A percentile compares a stretch with the other conserved stretches of the same genome.
phyloP scores from a whole-genome alignment of 169 alveolate genomes.

The Theileria parva region DNA sequence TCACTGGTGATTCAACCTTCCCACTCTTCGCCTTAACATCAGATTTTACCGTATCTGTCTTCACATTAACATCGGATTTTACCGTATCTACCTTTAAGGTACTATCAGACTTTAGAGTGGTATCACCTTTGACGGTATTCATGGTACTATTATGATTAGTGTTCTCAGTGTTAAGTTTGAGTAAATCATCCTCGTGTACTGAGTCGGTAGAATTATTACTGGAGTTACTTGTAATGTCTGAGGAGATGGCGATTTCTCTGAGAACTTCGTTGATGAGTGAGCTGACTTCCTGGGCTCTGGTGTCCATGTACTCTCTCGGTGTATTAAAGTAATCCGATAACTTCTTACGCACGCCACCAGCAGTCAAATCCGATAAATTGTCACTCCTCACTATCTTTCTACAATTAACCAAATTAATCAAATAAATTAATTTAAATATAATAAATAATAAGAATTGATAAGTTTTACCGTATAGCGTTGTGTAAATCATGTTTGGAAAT shows the following conservation, averaged over 20 bases:
- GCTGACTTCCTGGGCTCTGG: constrained; percentile 31
- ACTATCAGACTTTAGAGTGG: too few species aligned
- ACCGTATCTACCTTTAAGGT: not conserved
- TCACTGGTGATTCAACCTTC: not conserved
- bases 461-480: not conserved
- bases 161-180: too few species aligned
- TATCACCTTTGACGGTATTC: too few species aligned
- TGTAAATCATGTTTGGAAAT: not conserved
- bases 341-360: constrained; percentile 18
- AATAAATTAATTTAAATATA: too few species aligned
- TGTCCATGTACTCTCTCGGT: constrained; percentile 33
- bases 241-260: constrained; percentile 10
- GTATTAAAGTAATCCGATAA: constrained; percentile 14
- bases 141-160: too few species aligned
- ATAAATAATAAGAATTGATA: too few species aligned
- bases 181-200: too few species aligned
- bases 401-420: not conserved
- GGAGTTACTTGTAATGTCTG: not conserved
- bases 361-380: constrained; percentile 14
- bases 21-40: not conserved
- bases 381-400: constrained; percentile 31
- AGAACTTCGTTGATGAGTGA: constrained; percentile 26
- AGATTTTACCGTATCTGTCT: too few species aligned
- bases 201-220: too few species aligned
- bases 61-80: not conserved